A percentile compares a stretch with the other conserved stretches of the same genome.
Evolutionary conservation across 768 basidiomycete species (phyloP).

Genomic region (Xanthoconium stramineum): DNA sequence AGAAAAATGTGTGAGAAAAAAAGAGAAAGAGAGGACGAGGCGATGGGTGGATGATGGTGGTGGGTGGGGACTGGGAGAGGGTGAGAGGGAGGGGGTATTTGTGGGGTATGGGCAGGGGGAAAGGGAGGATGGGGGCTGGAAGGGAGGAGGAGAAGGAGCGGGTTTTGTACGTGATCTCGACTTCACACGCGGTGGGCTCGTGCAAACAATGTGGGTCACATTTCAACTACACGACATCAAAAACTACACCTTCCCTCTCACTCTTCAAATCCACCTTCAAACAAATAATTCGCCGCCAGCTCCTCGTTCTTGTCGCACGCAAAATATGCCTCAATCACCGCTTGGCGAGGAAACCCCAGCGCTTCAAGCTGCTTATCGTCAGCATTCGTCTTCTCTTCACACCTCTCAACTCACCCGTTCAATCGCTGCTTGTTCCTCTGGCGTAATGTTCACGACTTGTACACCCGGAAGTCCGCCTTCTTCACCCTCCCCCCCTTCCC

Average conservation of each 20-base stretch:
- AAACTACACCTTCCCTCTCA: neutral
- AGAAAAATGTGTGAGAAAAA: neutral
- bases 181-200: conserved; percentile 27
- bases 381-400: neutral
- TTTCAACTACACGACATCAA: neutral
- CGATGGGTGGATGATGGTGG: neutral
- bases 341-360: conserved; percentile 82
- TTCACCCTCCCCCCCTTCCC: conserved; percentile 37
- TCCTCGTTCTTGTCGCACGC: conserved; percentile 98
- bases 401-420: conserved; percentile 62
- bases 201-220: conserved; percentile 26
- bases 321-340: conserved; percentile 87
- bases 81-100: conserved; percentile 15
- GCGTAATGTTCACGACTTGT: conserved; percentile 69
- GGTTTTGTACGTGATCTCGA: conserved; percentile 31
- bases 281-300: conserved; percentile 90
- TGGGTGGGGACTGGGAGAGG: neutral
- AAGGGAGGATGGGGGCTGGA: neutral
- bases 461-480: conserved; percentile 33
- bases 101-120: conserved; percentile 27
- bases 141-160: conserved; percentile 8
- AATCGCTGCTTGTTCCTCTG: conserved; percentile 87
- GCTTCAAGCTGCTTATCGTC: conserved; percentile 59
- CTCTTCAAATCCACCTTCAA: conserved; percentile 43
- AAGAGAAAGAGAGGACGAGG: neutral